Base-by-base conservation (phyloP, 257 asterid genomes). In the Cruciata laevipes region DNA sequence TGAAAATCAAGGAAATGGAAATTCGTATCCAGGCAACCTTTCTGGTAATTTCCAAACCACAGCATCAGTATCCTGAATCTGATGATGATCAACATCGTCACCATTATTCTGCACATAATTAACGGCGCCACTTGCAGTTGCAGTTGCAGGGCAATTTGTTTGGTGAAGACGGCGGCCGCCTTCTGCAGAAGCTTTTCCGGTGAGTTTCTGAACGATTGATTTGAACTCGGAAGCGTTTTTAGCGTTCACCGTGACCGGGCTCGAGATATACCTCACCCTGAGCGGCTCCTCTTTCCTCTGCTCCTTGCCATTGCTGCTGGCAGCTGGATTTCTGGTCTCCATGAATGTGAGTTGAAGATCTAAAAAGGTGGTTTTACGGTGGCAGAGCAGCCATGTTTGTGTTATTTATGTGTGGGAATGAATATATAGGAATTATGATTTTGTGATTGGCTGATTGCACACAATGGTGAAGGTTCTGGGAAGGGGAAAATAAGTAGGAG, bases 161-260 rank as follows among this genome's bases (percentile, higher is more conserved):
- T 24, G 35, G 47, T 18, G 9, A 7, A 18, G 10, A 16, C 10
- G 53, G 10, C 38, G 57, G 0, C 17, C 49, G 9, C 8, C 12
- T 7, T 38, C 44, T 1, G 12, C 12, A 11, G 72, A 67, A 55
- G 69, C 70, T 71, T 71, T 71, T 23, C 84, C 84, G 2, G 84
- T 80, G 64, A 80, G 80, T 49, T 77, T 73, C 69, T 80, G 84
- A 65, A 80, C 84, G 21, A 77, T 62, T 2, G 77, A 32, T 68
- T 80, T 73, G 40, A 80, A 80, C 69, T 80, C 84, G 18, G 49
- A 14, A 31, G 81, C 77, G 44, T 63, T 72, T 47, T 71, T 71
- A 0, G 80, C 80, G 60, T 68, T 74, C 13, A 80, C 76, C 65
- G 31, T 52, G n/a, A 77, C 72, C 8, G 84, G 82, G 63, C 74